Percentiles rank a stretch among this genome's conserved stretches.
Conservation (phyloP, 176 grass and related monocot species). For the Pharus latifolius region DNA sequence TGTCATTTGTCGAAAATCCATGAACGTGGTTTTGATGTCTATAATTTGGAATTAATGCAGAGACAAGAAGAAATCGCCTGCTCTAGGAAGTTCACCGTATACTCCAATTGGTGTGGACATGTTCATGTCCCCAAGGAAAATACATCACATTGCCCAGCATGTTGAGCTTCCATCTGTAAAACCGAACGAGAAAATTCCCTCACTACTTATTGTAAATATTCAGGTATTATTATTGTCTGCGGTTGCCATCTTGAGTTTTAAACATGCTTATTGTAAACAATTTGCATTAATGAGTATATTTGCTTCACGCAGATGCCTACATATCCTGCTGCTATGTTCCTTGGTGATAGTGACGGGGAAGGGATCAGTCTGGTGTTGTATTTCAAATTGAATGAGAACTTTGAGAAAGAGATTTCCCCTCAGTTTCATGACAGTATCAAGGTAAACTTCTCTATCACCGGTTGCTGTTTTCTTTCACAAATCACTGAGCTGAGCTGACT, state of each 20-base stretch:
- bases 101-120: conserved; percentile 84
- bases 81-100: conserved; percentile 55
- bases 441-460: conserved; percentile 7
- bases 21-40: conserved; percentile 9
- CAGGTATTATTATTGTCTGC: conserved; percentile 42
- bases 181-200: conserved; percentile 68
- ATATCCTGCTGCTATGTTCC: conserved; percentile 93
- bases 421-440: conserved; percentile 81
- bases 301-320: conserved; percentile 62
- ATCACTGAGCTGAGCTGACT: neutral
- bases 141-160: conserved; percentile 87
- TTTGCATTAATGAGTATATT: neutral
- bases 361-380: conserved; percentile 71
- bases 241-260: neutral
- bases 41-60: conserved; percentile 31
- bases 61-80: conserved; percentile 77
- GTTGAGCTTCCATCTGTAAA: conserved; percentile 67
- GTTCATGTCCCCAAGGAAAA: conserved; percentile 68
- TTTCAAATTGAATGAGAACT: conserved; percentile 84
- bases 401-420: conserved; percentile 74
- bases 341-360: conserved; percentile 87
- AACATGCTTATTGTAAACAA: neutral
- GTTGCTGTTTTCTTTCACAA: neutral
- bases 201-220: conserved; percentile 79
- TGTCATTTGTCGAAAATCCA: neutral